These are phyloP conservation scores for Crithidia sp. DNA, from an alignment of 208 protist species.

Conservation along the genomic window DNA sequence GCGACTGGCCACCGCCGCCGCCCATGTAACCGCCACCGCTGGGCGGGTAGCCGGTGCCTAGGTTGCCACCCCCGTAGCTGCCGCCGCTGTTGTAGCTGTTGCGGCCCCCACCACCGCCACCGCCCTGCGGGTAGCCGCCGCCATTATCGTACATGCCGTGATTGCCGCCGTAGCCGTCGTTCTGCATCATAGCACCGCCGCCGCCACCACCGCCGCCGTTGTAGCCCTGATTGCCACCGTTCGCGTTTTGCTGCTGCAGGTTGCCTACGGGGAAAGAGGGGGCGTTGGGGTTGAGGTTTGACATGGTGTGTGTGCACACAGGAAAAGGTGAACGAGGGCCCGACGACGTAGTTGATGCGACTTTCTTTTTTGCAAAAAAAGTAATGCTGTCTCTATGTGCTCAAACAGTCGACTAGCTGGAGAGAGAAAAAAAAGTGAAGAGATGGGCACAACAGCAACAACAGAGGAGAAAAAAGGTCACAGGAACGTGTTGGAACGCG, in stretches of 20 bases:
- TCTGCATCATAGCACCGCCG: conserved; percentile 14
- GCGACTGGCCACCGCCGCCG: conserved; percentile 11
- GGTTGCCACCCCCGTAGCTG: conserved; percentile 16
- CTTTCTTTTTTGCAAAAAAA: no score
- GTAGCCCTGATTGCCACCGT: conserved; percentile 25
- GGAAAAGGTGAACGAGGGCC: no score
- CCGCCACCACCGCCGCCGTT: conserved; percentile 17
- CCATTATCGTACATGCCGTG: conserved; percentile 30
- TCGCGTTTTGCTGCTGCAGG: conserved; percentile 11
- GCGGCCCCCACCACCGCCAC: conserved; percentile 9
- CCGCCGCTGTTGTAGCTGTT: conserved; percentile 13
- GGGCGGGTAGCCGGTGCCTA: conserved; percentile 10
- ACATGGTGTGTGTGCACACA: conserved; percentile 13
- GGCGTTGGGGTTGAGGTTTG: conserved; percentile 35
- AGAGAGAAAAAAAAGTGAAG: no score
- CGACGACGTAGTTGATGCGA: no score
- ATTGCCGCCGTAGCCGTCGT: conserved; percentile 22
- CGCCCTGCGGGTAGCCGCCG: conserved; percentile 15
- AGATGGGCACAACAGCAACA: no score
- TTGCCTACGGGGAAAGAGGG: conserved; percentile 21
- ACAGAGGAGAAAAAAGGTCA: no score
- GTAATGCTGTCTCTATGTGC: no score
- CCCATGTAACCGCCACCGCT: conserved; percentile 23
- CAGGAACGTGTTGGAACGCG: no score
- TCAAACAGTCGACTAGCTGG: no score